Base-by-base conservation (phyloP, 768 basidiomycete genomes). In the Galerina sulciceps region DNA sequence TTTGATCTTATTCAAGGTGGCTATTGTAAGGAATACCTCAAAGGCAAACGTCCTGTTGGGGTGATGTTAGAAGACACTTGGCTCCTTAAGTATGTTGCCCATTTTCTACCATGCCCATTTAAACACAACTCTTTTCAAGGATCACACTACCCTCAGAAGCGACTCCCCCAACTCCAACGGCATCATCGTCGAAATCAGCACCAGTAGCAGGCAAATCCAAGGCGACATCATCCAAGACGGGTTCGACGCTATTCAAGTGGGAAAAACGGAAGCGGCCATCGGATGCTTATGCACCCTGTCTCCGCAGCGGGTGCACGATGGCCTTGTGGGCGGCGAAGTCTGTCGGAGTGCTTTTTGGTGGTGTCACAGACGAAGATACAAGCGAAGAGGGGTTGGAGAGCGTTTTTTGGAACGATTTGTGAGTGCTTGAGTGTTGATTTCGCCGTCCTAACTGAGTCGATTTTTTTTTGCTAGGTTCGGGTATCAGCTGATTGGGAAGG, bases 11-110 rank as follows among this genome's bases (percentile, higher is more conserved):
- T 17, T 34, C 15, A 18, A 92, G 90, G 93, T 10, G 95, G 95
- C 0, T 96, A 96, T 69, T 93, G 89, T 69, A 96, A 97, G 70
- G 90, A 93, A 73, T 96, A 95, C 65, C 67, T 74, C 18, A 94
- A 95, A 68, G 93, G 93, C 2, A 93, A 93, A 67, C 85, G 91
- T 1, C 88, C 91, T 0, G 76, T 93, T 11, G 94, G 94, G 0
- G 78, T 94, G n/a, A 93, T 91, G 76, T 79, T 96, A 6, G 92
- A 94, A 15, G 94, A 97, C 67, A 93, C 91, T 0, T 97, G 94
- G 95, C 78, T 94, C 52, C 79, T 97, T 6, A 83, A 84, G 89
- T 91, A 54, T 2, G 81, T 46, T 42, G 10, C 11, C 47, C 36
- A 6, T 18, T 37, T 17, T 46, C 55, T 15, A 3, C 6, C 15